A percentile compares a stretch with the other conserved stretches of the same genome.
Conservation (phyloP, 1,284 basidiomycete genomes). For the Prillingera fragicola region DNA sequence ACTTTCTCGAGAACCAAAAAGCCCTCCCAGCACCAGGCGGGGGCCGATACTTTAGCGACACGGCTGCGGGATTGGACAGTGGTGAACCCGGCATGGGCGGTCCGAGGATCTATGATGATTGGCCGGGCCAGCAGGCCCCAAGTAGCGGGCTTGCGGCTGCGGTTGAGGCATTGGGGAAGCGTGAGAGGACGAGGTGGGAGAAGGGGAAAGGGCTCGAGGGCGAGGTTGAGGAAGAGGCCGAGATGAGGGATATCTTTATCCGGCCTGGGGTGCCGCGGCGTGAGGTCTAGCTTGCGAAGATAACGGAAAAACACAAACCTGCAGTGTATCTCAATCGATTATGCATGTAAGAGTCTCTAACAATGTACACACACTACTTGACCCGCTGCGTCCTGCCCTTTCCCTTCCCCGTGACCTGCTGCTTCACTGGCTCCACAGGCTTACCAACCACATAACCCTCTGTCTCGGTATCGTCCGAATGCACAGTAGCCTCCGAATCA, state of each 20-base stretch:
- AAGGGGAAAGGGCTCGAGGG: slow-evolving; percentile 30
- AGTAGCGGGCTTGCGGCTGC: no score
- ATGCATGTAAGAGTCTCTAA: neutral
- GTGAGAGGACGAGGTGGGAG: slow-evolving; percentile 22
- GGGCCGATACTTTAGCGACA: neutral
- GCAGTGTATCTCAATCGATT: neutral
- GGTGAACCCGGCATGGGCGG: no score
- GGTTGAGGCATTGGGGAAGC: no score
- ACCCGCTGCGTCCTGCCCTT: neutral
- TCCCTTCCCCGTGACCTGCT: neutral
- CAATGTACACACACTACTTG: neutral
- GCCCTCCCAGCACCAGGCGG: slow-evolving; percentile 1
- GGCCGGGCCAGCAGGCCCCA: slow-evolving; percentile 1
- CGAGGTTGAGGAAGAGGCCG: slow-evolving; percentile 31
- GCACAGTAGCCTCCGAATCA: no score
- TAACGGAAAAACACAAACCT: no score
- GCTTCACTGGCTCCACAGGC: neutral
- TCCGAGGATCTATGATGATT: no score
- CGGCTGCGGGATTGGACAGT: no score
- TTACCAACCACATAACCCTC: neutral
- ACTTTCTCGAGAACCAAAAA: neutral
- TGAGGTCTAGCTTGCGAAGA: slow-evolving; percentile 6
- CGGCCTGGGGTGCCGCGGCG: slow-evolving; percentile 28
- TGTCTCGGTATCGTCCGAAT: slow-evolving; percentile 2
- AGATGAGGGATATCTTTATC: slow-evolving; percentile 34